phyloP scores from a whole-genome alignment of 495 filamentous ascomycete species.

The Baudoinia panamericana region DNA sequence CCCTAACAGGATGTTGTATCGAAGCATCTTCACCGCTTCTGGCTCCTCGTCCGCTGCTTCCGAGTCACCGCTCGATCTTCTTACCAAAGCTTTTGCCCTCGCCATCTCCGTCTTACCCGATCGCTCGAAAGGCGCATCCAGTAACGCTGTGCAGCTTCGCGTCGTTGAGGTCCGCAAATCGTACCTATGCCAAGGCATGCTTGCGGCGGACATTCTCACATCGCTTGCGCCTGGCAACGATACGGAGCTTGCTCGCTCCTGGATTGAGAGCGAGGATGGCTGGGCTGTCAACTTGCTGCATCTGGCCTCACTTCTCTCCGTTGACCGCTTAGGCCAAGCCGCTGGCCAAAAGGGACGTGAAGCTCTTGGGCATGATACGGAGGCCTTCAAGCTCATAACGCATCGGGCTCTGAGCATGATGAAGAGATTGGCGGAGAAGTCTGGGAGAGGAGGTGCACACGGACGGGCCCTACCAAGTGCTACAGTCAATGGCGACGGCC shows the following conservation, averaged over 20 bases:
- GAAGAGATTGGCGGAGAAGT: conserved; percentile 42
- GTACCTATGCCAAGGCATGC: conserved; percentile 75
- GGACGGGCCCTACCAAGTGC: neutral
- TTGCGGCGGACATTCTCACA: conserved; percentile 80
- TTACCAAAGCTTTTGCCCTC: conserved; percentile 79
- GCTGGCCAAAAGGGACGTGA: conserved; percentile 14
- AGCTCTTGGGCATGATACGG: conserved; percentile 15
- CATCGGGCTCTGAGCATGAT: conserved; percentile 42
- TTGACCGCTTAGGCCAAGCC: conserved; percentile 17
- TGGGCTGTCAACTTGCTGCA: conserved; percentile 68
- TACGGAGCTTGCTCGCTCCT: conserved; percentile 51
- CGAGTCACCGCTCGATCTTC: conserved; percentile 52
- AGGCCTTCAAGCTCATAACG: conserved; percentile 27
- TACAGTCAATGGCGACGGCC: conserved; percentile 6
- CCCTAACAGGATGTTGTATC: conserved; percentile 74
- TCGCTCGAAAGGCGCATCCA: conserved; percentile 23
- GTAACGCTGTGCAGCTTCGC: conserved; percentile 29
- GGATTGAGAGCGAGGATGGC: conserved; percentile 75
- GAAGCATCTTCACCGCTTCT: conserved; percentile 64
- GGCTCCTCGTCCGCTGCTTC: conserved; percentile 24
- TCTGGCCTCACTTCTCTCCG: conserved; percentile 55
- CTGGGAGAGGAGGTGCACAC: conserved; percentile 14
- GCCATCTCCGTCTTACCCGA: conserved; percentile 77
- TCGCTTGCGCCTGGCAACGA: conserved; percentile 45
- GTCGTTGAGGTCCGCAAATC: conserved; percentile 72